Conservation (phyloP, 768 basidiomycete genomes). For the Mycena crocata region DNA sequence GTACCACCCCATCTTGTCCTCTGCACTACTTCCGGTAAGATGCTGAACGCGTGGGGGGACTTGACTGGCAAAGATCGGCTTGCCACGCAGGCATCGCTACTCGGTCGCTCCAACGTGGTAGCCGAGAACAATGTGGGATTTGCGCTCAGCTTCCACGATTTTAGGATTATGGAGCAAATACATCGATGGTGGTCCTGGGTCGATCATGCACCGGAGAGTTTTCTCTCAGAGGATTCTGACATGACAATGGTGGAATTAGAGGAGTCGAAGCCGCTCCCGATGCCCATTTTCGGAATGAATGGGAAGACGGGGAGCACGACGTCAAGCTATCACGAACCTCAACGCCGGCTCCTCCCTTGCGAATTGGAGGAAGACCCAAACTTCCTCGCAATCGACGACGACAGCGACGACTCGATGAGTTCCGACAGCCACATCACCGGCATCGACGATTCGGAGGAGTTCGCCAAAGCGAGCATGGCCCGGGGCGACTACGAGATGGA, state of each 20-base stretch:
- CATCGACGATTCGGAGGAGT: slow-evolving; percentile 9
- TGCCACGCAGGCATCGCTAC: no score
- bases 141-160: no score
- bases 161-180: no score
- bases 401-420: slow-evolving; percentile 10
- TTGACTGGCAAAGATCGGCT: no score
- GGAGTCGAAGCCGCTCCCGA: neutral
- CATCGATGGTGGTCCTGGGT: neutral
- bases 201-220: neutral
- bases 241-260: neutral
- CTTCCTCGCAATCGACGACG: neutral
- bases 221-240: neutral
- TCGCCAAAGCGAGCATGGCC: neutral
- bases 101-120: no score
- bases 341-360: slow-evolving; percentile 12
- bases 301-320: neutral
- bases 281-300: neutral
- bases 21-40: neutral
- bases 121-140: no score
- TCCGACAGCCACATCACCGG: slow-evolving; percentile 4
- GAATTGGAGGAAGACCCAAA: slow-evolving; percentile 2
- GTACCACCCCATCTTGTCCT: slow-evolving; percentile 15
- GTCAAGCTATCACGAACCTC: slow-evolving; percentile 6
- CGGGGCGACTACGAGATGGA: slow-evolving; percentile 1
- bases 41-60: neutral